A percentile compares a stretch with the other conserved stretches of the same genome.
Evolutionary conservation across 176 grass and related monocot genomes (phyloP).

Genomic region (Themeda triandra): DNA sequence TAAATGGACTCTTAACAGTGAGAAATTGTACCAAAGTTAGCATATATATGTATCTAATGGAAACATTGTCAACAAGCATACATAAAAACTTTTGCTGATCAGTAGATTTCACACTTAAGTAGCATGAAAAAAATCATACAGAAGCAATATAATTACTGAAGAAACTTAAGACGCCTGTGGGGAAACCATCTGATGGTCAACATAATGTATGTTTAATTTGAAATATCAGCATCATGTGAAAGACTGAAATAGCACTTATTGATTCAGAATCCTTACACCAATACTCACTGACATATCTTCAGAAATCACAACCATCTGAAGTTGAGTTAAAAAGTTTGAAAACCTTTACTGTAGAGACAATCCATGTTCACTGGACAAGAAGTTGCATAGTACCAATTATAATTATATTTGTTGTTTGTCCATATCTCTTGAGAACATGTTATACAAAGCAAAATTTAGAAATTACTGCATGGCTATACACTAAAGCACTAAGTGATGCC

Average conservation of each 20-base stretch:
- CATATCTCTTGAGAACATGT: not conserved
- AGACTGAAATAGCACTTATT: not conserved
- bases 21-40: not conserved
- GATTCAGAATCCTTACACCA: not conserved
- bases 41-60: not conserved
- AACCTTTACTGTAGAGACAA: not conserved
- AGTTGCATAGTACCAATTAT: not conserved
- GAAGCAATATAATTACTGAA: not conserved
- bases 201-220: not conserved
- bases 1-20: not conserved
- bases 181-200: not conserved
- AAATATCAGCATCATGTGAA: not conserved
- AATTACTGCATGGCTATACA: not conserved
- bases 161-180: not conserved
- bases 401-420: conserved; percentile 1
- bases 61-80: not conserved
- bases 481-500: not conserved
- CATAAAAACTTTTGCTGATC: not conserved
- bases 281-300: not conserved
- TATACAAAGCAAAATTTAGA: not conserved
- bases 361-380: not conserved
- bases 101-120: not conserved
- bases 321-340: not conserved
- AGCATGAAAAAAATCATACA: not conserved
- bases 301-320: not conserved